Percentiles rank a stretch among this genome's conserved stretches.
Evolutionary conservation across 345 rosid species (phyloP).

Genomic region (Salix suchowensis): DNA sequence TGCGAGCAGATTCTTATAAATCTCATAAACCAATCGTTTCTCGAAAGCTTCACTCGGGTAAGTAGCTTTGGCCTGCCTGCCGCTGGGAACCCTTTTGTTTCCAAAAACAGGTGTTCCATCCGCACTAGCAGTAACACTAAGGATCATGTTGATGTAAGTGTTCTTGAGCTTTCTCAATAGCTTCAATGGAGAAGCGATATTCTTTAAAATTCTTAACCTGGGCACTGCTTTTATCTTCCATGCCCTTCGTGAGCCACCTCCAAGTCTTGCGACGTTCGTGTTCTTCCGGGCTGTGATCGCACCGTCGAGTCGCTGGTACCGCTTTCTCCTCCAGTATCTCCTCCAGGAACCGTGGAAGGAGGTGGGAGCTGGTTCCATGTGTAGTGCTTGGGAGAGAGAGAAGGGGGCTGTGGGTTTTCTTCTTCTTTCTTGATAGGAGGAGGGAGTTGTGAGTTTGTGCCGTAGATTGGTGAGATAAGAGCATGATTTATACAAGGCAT

Average conservation of each 20-base stretch:
- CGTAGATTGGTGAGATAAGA: neutral
- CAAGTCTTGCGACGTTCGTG: constrained; percentile 17
- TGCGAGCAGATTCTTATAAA: constrained; percentile 27
- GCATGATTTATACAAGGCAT: neutral
- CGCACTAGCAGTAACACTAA: constrained; percentile 20
- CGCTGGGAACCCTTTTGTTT: constrained; percentile 25
- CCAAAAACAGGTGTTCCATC: constrained; percentile 21
- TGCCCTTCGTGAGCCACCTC: constrained; percentile 21
- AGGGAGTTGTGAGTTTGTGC: neutral
- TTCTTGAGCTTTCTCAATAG: constrained; percentile 28
- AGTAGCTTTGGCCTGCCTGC: neutral
- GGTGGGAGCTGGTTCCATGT: constrained; percentile 20
- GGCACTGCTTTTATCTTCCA: constrained; percentile 35
- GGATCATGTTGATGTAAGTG: constrained; percentile 34
- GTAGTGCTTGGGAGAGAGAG: neutral
- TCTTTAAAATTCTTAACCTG: constrained; percentile 20
- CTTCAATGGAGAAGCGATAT: constrained; percentile 22
- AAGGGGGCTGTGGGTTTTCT: neutral
- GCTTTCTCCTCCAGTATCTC: constrained; percentile 34
- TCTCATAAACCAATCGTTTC: constrained; percentile 34
- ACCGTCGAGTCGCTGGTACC: constrained; percentile 23
- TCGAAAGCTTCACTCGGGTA: constrained; percentile 28
- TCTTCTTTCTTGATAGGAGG: neutral
- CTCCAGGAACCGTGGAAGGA: constrained; percentile 17
- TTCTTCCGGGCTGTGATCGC: constrained; percentile 8